These are phyloP conservation scores for Daldinia sp. DNA, from an alignment of 2,329 filamentous ascomycete genomes.

Conservation along the genomic window DNA sequence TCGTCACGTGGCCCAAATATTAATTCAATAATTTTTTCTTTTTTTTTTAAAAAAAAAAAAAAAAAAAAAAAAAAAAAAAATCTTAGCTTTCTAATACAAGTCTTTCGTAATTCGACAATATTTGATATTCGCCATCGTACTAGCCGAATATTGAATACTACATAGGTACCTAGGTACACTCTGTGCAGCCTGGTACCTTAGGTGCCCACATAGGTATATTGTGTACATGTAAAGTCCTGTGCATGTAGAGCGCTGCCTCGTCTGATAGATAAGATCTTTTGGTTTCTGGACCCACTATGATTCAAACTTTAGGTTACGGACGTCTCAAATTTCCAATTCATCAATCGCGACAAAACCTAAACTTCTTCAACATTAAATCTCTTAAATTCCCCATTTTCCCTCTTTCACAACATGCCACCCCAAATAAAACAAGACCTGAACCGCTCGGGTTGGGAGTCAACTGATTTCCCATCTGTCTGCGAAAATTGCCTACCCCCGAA, in stretches of 20 bases:
- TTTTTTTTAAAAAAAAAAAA: no score
- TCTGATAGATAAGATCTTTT: neutral
- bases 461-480: constrained; percentile 86
- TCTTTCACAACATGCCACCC: constrained; percentile 69
- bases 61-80: no score
- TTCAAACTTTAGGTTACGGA: neutral
- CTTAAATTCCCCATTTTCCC: neutral
- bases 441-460: constrained; percentile 94
- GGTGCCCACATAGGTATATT: neutral
- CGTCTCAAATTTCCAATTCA: constrained; percentile 11
- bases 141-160: neutral
- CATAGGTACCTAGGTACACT: neutral
- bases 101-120: no score
- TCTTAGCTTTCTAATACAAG: no score
- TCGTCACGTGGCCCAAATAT: no score
- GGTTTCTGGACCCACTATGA: neutral
- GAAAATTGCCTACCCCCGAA: constrained; percentile 96
- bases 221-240: no score
- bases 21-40: no score
- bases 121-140: no score
- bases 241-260: neutral
- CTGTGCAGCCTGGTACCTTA: neutral
- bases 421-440: constrained; percentile 98
- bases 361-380: constrained; percentile 1
- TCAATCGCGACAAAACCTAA: neutral